Conservation (phyloP, 2,329 filamentous ascomycete genomes). For the Hypoxylon sp. region DNA sequence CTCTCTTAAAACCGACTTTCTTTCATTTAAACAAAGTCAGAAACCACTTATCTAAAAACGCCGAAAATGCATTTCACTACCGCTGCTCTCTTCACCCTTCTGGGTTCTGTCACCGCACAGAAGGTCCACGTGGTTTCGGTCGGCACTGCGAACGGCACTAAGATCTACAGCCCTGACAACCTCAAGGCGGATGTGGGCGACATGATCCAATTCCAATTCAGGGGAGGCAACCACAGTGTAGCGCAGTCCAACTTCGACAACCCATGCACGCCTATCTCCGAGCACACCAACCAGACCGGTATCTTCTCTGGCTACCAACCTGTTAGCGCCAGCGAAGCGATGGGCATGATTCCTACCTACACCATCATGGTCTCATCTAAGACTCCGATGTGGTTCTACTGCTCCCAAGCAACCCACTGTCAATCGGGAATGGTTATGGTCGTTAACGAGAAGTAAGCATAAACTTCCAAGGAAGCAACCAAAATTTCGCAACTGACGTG, state of each 20-base stretch:
- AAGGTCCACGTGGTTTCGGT: constrained; percentile 75
- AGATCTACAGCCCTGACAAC: constrained; percentile 75
- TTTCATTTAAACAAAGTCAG: constrained; percentile 46
- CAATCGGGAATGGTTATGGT: constrained; percentile 81
- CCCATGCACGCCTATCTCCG: constrained; percentile 74
- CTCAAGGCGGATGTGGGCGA: constrained; percentile 73
- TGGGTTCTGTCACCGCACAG: constrained; percentile 58
- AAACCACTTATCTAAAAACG: constrained; percentile 36
- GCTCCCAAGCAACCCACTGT: constrained; percentile 80
- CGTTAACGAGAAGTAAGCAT: constrained; percentile 77
- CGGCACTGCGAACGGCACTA: constrained; percentile 65
- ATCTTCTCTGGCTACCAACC: constrained; percentile 77
- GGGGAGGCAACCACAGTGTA: constrained; percentile 80
- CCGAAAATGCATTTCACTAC: constrained; percentile 67
- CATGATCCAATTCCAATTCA: constrained; percentile 77
- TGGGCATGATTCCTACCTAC: constrained; percentile 73
- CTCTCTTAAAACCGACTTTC: constrained; percentile 49
- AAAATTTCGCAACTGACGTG: constrained; percentile 22
- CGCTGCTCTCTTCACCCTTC: constrained; percentile 61
- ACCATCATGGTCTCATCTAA: constrained; percentile 77
- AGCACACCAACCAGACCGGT: constrained; percentile 65
- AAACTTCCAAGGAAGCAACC: not conserved
- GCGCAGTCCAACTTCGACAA: constrained; percentile 81
- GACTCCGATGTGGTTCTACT: constrained; percentile 84
- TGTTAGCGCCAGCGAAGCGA: constrained; percentile 65